phyloP scores from a whole-genome alignment of 768 basidiomycete genomes.

The Rhodosporidiobolus sp. region DNA sequence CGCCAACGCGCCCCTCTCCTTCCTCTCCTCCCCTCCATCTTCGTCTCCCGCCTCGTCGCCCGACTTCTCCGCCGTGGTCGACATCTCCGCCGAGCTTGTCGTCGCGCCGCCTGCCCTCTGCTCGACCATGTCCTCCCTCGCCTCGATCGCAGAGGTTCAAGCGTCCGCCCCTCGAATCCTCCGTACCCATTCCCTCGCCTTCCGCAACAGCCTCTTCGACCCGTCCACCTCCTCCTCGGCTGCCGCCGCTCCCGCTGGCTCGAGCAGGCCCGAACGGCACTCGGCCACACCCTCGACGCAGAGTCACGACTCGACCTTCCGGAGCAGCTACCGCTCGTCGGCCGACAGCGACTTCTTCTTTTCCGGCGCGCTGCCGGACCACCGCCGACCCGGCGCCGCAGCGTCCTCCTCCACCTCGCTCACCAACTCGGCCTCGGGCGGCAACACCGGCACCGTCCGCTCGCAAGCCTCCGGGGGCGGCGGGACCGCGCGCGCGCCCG shows the following conservation, averaged over 20 bases:
- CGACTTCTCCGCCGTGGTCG: conserved; percentile 1
- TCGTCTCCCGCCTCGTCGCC: neutral
- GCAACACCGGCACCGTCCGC: neutral
- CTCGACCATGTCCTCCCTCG: conserved; percentile 28
- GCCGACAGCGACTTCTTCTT: conserved; percentile 41
- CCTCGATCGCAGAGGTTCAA: conserved; percentile 25
- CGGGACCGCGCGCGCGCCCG: neutral
- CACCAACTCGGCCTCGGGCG: neutral
- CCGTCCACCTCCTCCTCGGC: neutral
- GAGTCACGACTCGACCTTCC: conserved; percentile 10
- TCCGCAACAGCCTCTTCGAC: conserved; percentile 22
- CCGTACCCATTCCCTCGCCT: conserved; percentile 16
- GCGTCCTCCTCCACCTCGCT: conserved; percentile 16
- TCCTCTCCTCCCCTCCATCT: neutral
- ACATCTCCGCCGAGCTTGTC: conserved; percentile 13
- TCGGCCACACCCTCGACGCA: conserved; percentile 2
- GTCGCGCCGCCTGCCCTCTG: conserved; percentile 13
- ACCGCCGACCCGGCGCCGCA: neutral
- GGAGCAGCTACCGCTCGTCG: conserved; percentile 10
- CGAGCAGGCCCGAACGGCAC: neutral
- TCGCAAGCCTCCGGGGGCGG: neutral
- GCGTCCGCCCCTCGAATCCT: conserved; percentile 20
- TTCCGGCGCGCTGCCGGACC: conserved; percentile 17
- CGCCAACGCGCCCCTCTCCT: conserved; percentile 21
- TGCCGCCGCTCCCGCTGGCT: neutral